phyloP scores from a whole-genome alignment of 2,329 filamentous ascomycete species.

The Magnaporthiopsis rhizophila region DNA sequence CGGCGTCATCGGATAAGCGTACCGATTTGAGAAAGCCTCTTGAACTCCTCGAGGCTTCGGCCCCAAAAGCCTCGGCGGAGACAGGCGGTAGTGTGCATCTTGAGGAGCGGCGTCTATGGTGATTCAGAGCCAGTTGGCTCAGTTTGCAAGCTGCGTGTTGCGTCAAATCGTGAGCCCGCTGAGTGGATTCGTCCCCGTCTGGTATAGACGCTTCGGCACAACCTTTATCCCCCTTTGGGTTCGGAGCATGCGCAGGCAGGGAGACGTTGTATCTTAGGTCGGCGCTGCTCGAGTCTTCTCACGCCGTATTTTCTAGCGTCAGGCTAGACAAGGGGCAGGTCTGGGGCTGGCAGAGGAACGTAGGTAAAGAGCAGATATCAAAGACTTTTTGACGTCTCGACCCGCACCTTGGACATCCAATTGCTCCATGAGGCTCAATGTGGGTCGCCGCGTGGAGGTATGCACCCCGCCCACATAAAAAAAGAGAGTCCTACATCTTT shows the following conservation, averaged over 20 bases:
- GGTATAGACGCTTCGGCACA: neutral
- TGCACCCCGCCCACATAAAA: too few relatives aligned
- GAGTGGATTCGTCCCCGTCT: neutral
- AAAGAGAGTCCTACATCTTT: too few relatives aligned
- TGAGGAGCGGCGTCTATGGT: conserved; percentile 9
- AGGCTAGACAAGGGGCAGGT: neutral
- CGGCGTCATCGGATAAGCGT: conserved; percentile 12
- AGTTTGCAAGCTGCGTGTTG: conserved; percentile 3
- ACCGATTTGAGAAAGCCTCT: conserved; percentile 49
- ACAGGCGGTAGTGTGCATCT: conserved; percentile 39
- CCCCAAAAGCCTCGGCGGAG: conserved; percentile 47
- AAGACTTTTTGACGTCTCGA: neutral
- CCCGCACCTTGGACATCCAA: neutral
- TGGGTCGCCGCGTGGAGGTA: neutral
- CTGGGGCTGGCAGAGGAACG: neutral
- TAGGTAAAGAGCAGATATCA: neutral
- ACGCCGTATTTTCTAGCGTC: neutral
- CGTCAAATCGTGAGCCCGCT: neutral
- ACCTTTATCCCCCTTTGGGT: neutral
- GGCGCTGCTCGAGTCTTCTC: neutral
- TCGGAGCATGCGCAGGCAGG: neutral
- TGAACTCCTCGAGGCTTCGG: conserved; percentile 53
- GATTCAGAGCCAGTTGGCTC: conserved; percentile 1
- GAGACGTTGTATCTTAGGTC: neutral
- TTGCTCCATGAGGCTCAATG: neutral